A percentile compares a stretch with the other conserved stretches of the same genome.
phyloP scores from a whole-genome alignment of 371 early-diverging fungal genomes.

The Mortierella sp. region DNA sequence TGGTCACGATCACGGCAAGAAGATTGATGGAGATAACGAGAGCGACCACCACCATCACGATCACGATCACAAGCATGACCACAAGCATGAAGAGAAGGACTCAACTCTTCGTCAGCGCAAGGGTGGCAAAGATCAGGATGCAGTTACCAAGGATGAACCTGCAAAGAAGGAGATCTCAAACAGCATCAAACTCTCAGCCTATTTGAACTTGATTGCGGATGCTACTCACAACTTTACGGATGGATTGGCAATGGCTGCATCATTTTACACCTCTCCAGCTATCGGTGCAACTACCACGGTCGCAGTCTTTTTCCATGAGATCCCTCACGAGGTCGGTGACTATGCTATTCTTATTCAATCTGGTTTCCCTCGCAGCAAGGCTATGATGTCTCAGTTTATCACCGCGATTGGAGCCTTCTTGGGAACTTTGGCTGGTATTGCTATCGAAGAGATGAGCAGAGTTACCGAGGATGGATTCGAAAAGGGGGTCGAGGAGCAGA shows the following conservation, averaged over 20 bases:
- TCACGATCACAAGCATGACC: slow-evolving; percentile 34
- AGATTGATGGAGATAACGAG: slow-evolving; percentile 53
- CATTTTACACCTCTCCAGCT: slow-evolving; percentile 85
- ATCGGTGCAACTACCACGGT: slow-evolving; percentile 90
- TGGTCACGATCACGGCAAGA: slow-evolving; percentile 59
- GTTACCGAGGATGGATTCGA: slow-evolving; percentile 38
- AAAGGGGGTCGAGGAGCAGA: slow-evolving; percentile 11
- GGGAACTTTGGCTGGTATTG: slow-evolving; percentile 85
- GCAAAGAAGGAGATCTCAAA: slow-evolving; percentile 45
- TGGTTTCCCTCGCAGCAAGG: slow-evolving; percentile 81
- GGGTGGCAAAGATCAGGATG: slow-evolving; percentile 37
- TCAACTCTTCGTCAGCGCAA: slow-evolving; percentile 57
- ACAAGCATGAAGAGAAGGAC: slow-evolving; percentile 39
- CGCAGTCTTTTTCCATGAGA: slow-evolving; percentile 95
- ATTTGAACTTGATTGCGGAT: slow-evolving; percentile 89
- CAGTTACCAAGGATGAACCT: slow-evolving; percentile 11
- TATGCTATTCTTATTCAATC: slow-evolving; percentile 91
- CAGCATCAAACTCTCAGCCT: slow-evolving; percentile 80
- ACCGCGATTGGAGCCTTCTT: slow-evolving; percentile 86
- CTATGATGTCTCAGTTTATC: slow-evolving; percentile 87
- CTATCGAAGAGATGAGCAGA: slow-evolving; percentile 78
- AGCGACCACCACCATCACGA: slow-evolving; percentile 42
- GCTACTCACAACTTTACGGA: slow-evolving; percentile 94
- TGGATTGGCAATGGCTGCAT: slow-evolving; percentile 92
- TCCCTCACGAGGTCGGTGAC: slow-evolving; percentile 94